Evolutionary conservation across 2,329 filamentous ascomycete species (phyloP).

Genomic region (Tolypocladium inflatum): DNA sequence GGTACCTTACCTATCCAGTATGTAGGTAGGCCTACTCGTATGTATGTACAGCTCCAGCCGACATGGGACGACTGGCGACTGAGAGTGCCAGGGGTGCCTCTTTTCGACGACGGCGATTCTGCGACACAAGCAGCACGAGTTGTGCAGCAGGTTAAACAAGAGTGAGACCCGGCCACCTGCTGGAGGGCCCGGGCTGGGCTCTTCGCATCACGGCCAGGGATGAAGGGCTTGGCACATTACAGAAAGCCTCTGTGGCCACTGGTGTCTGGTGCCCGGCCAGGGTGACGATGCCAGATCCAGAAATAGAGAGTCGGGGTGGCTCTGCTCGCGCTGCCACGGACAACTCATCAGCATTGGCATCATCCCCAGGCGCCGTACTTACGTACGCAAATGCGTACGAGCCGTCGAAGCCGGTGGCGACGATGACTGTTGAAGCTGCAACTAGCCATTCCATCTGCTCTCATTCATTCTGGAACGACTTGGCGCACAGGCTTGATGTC

Average conservation of each 20-base stretch:
- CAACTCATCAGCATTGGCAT: background rate
- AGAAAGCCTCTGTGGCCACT: background rate
- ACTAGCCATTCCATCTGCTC: background rate
- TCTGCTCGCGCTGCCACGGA: background rate
- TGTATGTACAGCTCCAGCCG: too few species aligned
- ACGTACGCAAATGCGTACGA: background rate
- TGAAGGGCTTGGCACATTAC: background rate
- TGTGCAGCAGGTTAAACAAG: background rate
- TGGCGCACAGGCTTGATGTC: background rate
- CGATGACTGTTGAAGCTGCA: background rate
- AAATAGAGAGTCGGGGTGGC: background rate
- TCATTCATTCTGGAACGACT: background rate
- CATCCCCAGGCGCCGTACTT: background rate
- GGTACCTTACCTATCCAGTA: background rate
- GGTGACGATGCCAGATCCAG: background rate
- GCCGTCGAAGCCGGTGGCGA: background rate
- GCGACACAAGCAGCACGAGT: background rate
- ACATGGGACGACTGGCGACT: background rate
- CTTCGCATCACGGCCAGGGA: background rate
- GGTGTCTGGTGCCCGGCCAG: background rate
- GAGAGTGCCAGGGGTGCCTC: background rate
- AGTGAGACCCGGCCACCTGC: background rate
- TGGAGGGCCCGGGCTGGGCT: background rate
- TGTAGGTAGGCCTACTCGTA: too few species aligned
- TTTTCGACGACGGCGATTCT: background rate